Percentiles rank a stretch among this genome's conserved stretches.
phyloP scores from a whole-genome alignment of 169 alveolate species.

The Plasmodium gonderi region DNA sequence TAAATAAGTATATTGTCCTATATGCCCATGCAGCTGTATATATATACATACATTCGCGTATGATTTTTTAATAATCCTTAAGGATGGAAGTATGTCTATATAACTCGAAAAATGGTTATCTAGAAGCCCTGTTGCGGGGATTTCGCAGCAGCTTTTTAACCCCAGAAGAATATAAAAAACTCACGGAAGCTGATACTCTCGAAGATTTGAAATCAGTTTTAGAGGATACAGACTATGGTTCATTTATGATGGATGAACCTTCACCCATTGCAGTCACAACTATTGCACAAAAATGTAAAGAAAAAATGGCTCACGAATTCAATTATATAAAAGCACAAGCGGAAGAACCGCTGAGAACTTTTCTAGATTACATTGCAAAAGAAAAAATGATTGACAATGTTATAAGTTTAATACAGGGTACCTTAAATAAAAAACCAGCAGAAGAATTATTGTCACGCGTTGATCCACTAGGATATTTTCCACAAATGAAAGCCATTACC shows the following conservation, averaged over 20 bases:
- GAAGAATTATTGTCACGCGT: constrained; percentile 93
- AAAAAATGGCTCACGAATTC: constrained; percentile 97
- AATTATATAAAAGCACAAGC: constrained; percentile 92
- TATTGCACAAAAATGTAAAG: constrained; percentile 93
- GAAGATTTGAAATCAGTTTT: constrained; percentile 94
- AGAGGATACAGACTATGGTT: constrained; percentile 98
- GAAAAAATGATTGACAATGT: constrained; percentile 99
- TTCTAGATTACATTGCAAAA: constrained; percentile 91
- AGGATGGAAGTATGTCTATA: constrained; percentile 94
- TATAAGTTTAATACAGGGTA: constrained; percentile 97
- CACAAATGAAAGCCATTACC: constrained; percentile 96
- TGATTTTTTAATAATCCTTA: background rate
- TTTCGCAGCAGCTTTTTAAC: constrained; percentile 95
- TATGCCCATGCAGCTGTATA: too few relatives aligned
- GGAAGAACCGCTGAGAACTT: constrained; percentile 88
- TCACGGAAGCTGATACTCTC: constrained; percentile 90
- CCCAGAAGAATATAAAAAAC: constrained; percentile 93
- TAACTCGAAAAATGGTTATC: constrained; percentile 96
- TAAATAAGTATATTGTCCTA: too few relatives aligned
- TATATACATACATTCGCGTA: background rate
- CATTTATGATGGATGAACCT: constrained; percentile 95
- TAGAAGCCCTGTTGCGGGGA: constrained; percentile 97
- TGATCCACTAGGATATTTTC: constrained; percentile 99
- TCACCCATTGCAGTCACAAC: constrained; percentile 92
- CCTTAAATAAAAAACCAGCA: constrained; percentile 93